phyloP scores from a whole-genome alignment of 2,329 filamentous ascomycete species.

The Nemania abortiva region DNA sequence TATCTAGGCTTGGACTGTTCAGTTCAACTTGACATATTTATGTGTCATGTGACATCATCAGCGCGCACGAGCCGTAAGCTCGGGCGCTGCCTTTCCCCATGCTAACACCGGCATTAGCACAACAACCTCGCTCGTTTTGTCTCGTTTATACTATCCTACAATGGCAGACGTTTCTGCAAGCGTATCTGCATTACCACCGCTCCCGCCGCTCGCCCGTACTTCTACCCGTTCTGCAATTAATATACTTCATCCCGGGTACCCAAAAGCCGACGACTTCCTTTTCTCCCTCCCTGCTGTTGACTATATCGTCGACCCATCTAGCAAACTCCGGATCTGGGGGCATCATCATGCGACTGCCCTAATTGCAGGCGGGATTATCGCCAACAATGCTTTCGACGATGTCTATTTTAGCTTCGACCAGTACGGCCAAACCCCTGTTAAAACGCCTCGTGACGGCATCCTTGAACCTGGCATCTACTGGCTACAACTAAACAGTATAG shows the following conservation, averaged over 20 bases:
- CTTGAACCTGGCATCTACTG: constrained; percentile 13
- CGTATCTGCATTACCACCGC: background rate
- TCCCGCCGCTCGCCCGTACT: background rate
- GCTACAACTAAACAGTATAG: constrained; percentile 14
- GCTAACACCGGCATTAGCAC: too few species aligned
- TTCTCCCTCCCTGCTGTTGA: constrained; percentile 9
- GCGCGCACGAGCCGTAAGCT: too few species aligned
- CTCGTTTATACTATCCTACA: background rate
- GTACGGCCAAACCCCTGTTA: background rate
- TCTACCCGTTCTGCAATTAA: background rate
- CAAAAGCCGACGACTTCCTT: constrained; percentile 5
- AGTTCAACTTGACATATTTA: too few species aligned
- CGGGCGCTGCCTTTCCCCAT: too few species aligned
- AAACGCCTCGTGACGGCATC: background rate
- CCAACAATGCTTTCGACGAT: constrained; percentile 4
- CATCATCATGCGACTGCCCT: constrained; percentile 1
- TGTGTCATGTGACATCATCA: too few species aligned
- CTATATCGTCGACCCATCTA: background rate
- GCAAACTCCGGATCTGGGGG: background rate
- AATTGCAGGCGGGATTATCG: constrained; percentile 2
- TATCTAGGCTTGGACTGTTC: too few species aligned
- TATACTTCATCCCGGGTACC: constrained; percentile 18
- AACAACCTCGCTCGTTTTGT: too few species aligned
- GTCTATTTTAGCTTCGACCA: background rate
- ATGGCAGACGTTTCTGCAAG: constrained; percentile 3